Evolutionary conservation across 106 monocot species (phyloP).

Genomic region (Vanilla planifolia): DNA sequence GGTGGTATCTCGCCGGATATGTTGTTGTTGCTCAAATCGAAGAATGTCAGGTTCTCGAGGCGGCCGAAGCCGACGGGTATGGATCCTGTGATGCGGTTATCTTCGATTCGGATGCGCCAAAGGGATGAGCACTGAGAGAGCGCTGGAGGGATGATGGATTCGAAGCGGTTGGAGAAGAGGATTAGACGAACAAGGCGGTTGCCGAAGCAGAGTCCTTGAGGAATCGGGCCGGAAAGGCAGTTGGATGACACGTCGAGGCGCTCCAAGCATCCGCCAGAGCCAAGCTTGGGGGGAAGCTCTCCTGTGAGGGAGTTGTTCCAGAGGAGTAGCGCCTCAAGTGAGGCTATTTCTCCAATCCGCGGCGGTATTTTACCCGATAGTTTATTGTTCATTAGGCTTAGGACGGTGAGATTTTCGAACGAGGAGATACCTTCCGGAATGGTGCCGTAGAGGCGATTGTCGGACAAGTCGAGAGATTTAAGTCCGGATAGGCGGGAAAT

Average conservation of each 20-base stretch:
- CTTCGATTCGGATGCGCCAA: slow-evolving; percentile 68
- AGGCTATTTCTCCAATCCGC: slow-evolving; percentile 46
- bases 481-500: slow-evolving; percentile 27
- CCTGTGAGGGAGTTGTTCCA: slow-evolving; percentile 96
- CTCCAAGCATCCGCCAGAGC: slow-evolving; percentile 42
- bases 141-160: slow-evolving; percentile 40
- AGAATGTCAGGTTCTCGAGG: slow-evolving; percentile 71
- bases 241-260: slow-evolving; percentile 92
- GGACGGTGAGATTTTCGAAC: slow-evolving; percentile 50
- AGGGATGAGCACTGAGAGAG: slow-evolving; percentile 64
- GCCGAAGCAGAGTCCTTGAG: slow-evolving; percentile 50
- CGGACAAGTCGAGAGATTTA: slow-evolving; percentile 62
- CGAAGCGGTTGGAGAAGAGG: slow-evolving; percentile 80
- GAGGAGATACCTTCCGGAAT: slow-evolving; percentile 45
- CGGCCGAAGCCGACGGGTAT: slow-evolving; percentile 73
- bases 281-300: slow-evolving; percentile 51
- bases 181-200: slow-evolving; percentile 75
- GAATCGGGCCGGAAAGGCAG: slow-evolving; percentile 59
- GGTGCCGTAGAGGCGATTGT: slow-evolving; percentile 52
- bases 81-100: slow-evolving; percentile 49
- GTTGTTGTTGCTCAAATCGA: slow-evolving; percentile 75
- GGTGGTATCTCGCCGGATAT: slow-evolving; percentile 55
- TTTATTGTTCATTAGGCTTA: slow-evolving; percentile 81
- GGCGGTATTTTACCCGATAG: slow-evolving; percentile 65
- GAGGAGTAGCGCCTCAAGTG: slow-evolving; percentile 55